Percentiles rank a stretch among this genome's conserved stretches.
Conservation (phyloP, 495 filamentous ascomycete genomes). For the Hypoxylon perforatum region DNA sequence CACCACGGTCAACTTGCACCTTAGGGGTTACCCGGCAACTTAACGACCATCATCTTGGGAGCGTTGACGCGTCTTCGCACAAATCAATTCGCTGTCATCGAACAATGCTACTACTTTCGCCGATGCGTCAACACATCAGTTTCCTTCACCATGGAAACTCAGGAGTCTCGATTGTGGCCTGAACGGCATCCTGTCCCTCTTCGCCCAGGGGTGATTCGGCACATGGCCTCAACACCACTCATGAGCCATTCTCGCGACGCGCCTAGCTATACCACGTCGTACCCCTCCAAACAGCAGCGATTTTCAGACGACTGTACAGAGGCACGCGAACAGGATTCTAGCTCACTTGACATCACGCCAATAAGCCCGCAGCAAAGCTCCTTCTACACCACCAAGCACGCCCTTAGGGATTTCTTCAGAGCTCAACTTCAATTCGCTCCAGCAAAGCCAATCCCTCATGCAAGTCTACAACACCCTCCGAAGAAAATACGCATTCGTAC, state of each 20-base stretch:
- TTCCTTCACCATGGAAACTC: conserved; percentile 27
- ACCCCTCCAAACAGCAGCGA: neutral
- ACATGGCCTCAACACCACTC: conserved; percentile 32
- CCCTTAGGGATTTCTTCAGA: conserved; percentile 18
- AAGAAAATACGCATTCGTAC: conserved; percentile 12
- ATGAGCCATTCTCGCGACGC: conserved; percentile 5
- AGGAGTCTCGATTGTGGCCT: neutral
- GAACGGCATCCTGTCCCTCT: neutral
- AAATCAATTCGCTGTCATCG: neutral
- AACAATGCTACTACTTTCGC: neutral
- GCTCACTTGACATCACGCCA: neutral
- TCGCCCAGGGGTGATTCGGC: conserved; percentile 11
- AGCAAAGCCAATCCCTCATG: neutral
- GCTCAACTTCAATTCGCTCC: conserved; percentile 9
- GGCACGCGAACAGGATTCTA: neutral
- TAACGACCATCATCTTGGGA: conserved; percentile 1
- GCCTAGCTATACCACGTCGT: neutral
- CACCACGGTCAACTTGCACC: neutral
- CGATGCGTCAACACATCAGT: conserved; percentile 11
- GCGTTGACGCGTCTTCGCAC: conserved; percentile 1
- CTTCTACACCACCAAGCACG: conserved; percentile 4
- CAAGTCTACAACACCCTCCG: neutral
- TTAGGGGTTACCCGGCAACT: neutral
- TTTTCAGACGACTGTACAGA: conserved; percentile 11
- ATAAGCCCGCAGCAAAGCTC: conserved; percentile 1